phyloP scores from a whole-genome alignment of 371 early-diverging fungal species.

The Rhizopus arrhizus region DNA sequence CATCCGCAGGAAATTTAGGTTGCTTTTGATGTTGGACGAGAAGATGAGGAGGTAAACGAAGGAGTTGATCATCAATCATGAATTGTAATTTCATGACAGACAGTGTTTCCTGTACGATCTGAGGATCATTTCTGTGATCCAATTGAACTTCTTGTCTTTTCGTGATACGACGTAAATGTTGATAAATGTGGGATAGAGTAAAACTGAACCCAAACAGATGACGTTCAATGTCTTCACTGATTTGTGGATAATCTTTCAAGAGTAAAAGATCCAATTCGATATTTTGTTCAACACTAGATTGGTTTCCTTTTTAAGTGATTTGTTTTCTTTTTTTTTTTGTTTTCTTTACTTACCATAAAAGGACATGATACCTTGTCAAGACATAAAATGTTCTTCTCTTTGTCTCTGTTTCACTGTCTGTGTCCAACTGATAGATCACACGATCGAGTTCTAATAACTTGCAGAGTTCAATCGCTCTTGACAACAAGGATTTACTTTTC shows the following conservation, averaged over 20 bases:
- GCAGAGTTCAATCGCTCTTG: slow-evolving; percentile 23
- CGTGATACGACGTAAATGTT: slow-evolving; percentile 32
- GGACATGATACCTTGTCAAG: slow-evolving; percentile 41
- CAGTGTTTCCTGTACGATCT: slow-evolving; percentile 43
- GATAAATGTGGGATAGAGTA: slow-evolving; percentile 39
- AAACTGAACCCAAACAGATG: slow-evolving; percentile 19
- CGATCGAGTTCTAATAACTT: slow-evolving; percentile 27
- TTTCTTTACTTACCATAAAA: slow-evolving; percentile 33
- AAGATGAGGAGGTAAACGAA: slow-evolving; percentile 45
- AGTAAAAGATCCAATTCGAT: slow-evolving; percentile 14
- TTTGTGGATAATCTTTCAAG: neutral
- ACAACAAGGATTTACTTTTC: slow-evolving; percentile 22
- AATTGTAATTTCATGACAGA: slow-evolving; percentile 23
- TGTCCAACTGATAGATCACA: slow-evolving; percentile 1
- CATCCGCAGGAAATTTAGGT: slow-evolving; percentile 23
- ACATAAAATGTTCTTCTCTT: slow-evolving; percentile 49
- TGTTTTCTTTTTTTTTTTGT: slow-evolving; percentile 13
- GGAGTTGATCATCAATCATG: slow-evolving; percentile 23
- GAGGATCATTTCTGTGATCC: slow-evolving; percentile 32
- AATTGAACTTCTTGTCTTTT: slow-evolving; percentile 38
- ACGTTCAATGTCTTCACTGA: slow-evolving; percentile 1
- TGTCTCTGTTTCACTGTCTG: slow-evolving; percentile 27
- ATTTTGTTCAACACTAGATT: slow-evolving; percentile 29
- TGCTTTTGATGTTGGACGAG: slow-evolving; percentile 21
- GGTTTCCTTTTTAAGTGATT: neutral